A percentile compares a stretch with the other conserved stretches of the same genome.
These are phyloP conservation scores for Seiridium cupressi DNA, from an alignment of 2,329 filamentous ascomycete species.

Conservation along the genomic window DNA sequence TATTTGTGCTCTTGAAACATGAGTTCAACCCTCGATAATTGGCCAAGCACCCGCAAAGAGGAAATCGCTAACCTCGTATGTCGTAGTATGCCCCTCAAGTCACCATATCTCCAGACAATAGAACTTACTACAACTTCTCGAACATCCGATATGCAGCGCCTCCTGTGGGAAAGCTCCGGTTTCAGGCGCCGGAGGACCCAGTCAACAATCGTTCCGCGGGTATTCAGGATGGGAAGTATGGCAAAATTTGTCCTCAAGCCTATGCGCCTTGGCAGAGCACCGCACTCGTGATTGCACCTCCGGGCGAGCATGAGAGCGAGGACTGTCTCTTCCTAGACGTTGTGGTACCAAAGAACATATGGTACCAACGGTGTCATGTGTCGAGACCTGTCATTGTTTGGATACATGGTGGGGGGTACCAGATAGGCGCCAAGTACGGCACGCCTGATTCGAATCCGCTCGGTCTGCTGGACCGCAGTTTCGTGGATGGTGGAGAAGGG, in stretches of 20 bases:
- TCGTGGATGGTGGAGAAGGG: neutral
- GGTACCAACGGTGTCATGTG: neutral
- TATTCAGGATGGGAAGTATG: neutral
- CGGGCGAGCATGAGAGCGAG: slow-evolving; percentile 6
- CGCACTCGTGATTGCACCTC: neutral
- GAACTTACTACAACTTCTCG: slow-evolving; percentile 31
- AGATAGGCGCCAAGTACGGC: slow-evolving; percentile 6
- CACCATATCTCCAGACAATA: neutral
- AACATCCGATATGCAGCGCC: slow-evolving; percentile 43
- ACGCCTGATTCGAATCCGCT: slow-evolving; percentile 2
- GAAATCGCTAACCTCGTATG: no score
- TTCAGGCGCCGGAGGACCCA: neutral
- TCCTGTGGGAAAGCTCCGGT: slow-evolving; percentile 36
- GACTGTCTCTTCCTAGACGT: slow-evolving; percentile 12
- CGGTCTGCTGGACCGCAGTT: slow-evolving; percentile 2
- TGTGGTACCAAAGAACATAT: neutral
- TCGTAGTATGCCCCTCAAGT: neutral
- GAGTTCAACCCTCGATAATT: no score
- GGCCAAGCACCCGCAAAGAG: no score
- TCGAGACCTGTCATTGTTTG: slow-evolving; percentile 2
- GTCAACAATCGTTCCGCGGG: slow-evolving; percentile 1
- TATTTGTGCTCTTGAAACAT: no score
- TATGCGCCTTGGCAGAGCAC: neutral
- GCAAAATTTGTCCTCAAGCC: slow-evolving; percentile 2
- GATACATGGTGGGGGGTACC: slow-evolving; percentile 5